These are phyloP conservation scores for Claviceps pazoutovae DNA, from an alignment of 2,329 filamentous ascomycete species.

Conservation along the genomic window DNA sequence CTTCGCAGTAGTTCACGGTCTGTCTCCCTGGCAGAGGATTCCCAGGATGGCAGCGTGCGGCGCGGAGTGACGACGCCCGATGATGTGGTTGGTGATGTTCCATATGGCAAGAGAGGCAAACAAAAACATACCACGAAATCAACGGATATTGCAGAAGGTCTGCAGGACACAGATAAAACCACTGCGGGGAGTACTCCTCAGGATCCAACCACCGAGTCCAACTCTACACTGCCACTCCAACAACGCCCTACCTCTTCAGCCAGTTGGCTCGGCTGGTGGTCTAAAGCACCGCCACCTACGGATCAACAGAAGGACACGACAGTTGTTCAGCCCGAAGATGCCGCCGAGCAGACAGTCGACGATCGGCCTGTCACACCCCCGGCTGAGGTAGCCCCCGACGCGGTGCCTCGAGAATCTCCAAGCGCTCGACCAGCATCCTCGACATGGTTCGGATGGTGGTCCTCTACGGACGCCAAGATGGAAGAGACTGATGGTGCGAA, in stretches of 20 bases:
- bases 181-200: background rate
- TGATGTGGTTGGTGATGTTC: background rate
- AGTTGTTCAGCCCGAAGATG: background rate
- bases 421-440: conserved; percentile 10
- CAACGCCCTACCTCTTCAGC: conserved; percentile 20
- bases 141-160: background rate
- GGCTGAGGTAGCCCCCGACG: conserved; percentile 10
- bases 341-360: conserved; percentile 7
- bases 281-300: conserved; percentile 13
- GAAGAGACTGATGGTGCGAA: conserved; percentile 1
- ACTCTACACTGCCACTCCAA: background rate
- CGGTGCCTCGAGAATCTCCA: conserved; percentile 6
- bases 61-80: background rate
- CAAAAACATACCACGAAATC: conserved; percentile 1
- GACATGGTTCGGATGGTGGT: conserved; percentile 30
- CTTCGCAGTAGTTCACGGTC: conserved; percentile 14
- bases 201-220: background rate
- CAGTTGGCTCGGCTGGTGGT: conserved; percentile 43
- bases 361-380: conserved; percentile 12
- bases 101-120: background rate
- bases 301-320: conserved; percentile 9
- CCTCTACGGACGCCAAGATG: conserved; percentile 8
- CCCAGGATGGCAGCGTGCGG: conserved; percentile 11
- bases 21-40: conserved; percentile 13
- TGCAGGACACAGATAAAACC: background rate